Evolutionary conservation across 139 green algal genomes (phyloP), one percentile per base, ranked within the genome.

Genomic region (Chlamydomonas sp.): DNA sequence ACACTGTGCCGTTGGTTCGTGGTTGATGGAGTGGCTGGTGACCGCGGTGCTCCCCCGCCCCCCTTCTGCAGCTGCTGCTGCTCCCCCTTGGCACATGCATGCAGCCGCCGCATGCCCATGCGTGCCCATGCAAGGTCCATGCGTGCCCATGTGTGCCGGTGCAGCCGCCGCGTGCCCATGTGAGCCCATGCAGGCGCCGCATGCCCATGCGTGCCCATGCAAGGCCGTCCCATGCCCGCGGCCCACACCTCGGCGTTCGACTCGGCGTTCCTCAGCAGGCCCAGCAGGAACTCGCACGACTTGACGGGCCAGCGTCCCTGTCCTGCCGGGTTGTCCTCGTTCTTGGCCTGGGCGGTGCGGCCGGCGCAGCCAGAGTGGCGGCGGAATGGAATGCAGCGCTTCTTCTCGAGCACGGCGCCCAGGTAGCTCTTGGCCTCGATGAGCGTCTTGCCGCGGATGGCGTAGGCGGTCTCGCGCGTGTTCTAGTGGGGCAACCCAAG

Each of bases 221-320:
- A 54, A 54, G 20, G 20, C 22, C n/a, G 47, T 48, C 38, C 28
- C 31, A 63, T 60, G 31, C 73, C 28, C 58, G n/a, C n/a, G n/a
- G n/a, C n/a, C n/a, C n/a, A n/a, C n/a, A 92, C 88, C 87, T 98
- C 95, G 38, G 95, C 95, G 74, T 99, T 99, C 81, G 81, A 90
- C 86, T 97, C 94, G 20, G 95, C 95, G 69, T 99, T 99, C 80
- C 93, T 96, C n/a, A 99, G 84, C 67, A 99, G 84, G 64, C 85
- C 86, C 34, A 99, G 86, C 63, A 99, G 79, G 80, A 97, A 94
- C 83, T 97, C 82, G 59, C 66, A 79, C 13, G 78, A 91, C 91
- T 99, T 99, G 63, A 90, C 88, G 60, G 95, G 95, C 95, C 95
- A 99, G 43, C 95, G 90, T 48, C 88, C 95, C 86, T 96, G 88